Conservation (phyloP, 164 flowering plant species). For the Liquidambar formosana region DNA sequence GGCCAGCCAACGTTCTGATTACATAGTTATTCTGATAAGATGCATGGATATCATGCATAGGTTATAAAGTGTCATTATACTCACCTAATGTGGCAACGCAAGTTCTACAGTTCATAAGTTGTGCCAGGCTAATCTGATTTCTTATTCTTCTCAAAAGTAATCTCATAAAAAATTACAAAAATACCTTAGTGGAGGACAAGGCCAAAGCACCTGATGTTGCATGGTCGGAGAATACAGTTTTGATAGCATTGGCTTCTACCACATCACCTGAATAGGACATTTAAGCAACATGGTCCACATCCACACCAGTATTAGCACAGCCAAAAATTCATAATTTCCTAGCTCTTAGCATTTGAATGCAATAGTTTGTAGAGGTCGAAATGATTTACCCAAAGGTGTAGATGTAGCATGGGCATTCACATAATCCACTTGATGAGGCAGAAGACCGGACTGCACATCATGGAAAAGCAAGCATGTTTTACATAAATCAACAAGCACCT, state of each 20-base stretch:
- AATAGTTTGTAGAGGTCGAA: constrained; percentile 4
- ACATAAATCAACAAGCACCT: background rate
- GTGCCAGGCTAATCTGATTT: background rate
- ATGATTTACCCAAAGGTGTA: constrained; percentile 70
- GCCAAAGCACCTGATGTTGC: constrained; percentile 80
- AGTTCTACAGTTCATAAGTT: background rate
- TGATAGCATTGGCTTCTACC: constrained; percentile 85
- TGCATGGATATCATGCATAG: background rate
- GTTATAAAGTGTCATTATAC: no score
- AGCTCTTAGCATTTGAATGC: background rate
- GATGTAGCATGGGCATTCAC: constrained; percentile 99
- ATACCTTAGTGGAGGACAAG: constrained; percentile 96
- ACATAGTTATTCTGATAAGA: background rate
- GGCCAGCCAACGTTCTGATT: background rate
- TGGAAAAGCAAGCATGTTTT: constrained; percentile 5
- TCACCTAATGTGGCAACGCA: background rate
- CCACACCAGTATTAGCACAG: background rate
- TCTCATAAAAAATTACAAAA: background rate
- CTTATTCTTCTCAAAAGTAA: background rate
- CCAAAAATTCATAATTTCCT: background rate
- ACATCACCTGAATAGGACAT: constrained; percentile 61
- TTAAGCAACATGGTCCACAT: background rate
- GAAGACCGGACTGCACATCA: constrained; percentile 76
- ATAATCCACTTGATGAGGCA: constrained; percentile 76
- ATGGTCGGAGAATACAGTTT: constrained; percentile 67